These are phyloP conservation scores for Amyloporia xantha DNA, from an alignment of 768 basidiomycete genomes.

Conservation along the genomic window DNA sequence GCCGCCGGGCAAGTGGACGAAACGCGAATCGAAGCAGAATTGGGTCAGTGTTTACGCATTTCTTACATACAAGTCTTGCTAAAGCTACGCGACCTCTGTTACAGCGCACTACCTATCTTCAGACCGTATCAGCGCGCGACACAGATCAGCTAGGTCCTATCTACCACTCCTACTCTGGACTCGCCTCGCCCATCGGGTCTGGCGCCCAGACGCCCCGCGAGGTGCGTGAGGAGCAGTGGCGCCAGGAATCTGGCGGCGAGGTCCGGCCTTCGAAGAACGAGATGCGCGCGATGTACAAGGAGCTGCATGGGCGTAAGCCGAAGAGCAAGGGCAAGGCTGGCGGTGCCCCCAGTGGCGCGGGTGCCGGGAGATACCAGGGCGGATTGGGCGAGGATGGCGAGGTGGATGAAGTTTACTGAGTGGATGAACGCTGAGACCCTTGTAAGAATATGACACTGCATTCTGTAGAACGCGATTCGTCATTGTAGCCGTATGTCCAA, in stretches of 20 bases:
- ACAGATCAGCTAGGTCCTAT: constrained; percentile 34
- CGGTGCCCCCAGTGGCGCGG: constrained; percentile 39
- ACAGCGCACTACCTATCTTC: constrained; percentile 46
- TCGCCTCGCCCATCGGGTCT: constrained; percentile 41
- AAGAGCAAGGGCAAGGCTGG: constrained; percentile 67
- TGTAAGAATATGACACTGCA: neutral
- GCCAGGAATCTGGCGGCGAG: constrained; percentile 41
- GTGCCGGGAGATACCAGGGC: constrained; percentile 66
- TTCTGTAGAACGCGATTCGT: too few species aligned
- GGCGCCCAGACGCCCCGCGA: constrained; percentile 79
- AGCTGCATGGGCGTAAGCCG: constrained; percentile 78
- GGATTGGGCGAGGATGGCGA: constrained; percentile 53
- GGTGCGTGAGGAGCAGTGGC: constrained; percentile 73
- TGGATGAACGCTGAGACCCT: neutral
- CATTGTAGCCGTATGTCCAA: neutral
- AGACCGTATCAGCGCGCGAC: constrained; percentile 35
- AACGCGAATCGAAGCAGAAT: constrained; percentile 88
- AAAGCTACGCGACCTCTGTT: constrained; percentile 7
- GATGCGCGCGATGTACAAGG: constrained; percentile 90
- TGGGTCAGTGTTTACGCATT: constrained; percentile 50
- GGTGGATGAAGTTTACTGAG: neutral
- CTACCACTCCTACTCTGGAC: constrained; percentile 30
- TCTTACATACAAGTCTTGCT: neutral
- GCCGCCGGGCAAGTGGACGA: constrained; percentile 85
- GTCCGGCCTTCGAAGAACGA: constrained; percentile 67